Evolutionary conservation across 208 protist species (phyloP).

Genomic region (Crithidia sp.): DNA sequence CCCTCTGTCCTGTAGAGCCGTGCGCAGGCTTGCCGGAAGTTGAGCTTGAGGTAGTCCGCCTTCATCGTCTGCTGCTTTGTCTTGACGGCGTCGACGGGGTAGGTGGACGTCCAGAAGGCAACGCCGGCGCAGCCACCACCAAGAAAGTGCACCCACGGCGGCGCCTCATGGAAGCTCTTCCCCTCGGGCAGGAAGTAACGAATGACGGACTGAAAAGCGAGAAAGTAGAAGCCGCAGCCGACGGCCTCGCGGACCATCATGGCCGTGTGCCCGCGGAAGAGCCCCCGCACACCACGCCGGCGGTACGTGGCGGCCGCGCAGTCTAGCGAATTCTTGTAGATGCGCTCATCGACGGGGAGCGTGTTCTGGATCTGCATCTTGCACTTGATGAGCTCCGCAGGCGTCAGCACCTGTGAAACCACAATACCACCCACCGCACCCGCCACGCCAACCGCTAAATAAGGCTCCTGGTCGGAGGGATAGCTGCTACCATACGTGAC

Average conservation of each 20-base stretch:
- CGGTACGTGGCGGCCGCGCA: constrained; percentile 74
- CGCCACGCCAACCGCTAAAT: constrained; percentile 57
- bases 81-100: constrained; percentile 90
- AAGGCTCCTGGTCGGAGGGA: constrained; percentile 72
- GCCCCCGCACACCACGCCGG: constrained; percentile 64
- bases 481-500: constrained; percentile 48
- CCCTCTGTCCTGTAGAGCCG: constrained; percentile 88
- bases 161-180: constrained; percentile 75
- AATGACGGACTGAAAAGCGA: constrained; percentile 83
- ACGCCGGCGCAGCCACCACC: constrained; percentile 89
- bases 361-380: constrained; percentile 94
- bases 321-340: constrained; percentile 85
- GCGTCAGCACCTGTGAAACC: constrained; percentile 86
- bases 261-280: constrained; percentile 88
- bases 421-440: constrained; percentile 75
- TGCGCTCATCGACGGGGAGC: constrained; percentile 61
- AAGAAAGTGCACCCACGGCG: constrained; percentile 77
- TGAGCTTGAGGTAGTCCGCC: constrained; percentile 75
- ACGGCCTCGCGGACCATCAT: constrained; percentile 89
- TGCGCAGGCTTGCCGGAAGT: constrained; percentile 70
- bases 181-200: constrained; percentile 66
- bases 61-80: constrained; percentile 92
- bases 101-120: constrained; percentile 91
- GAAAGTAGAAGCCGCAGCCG: constrained; percentile 87
- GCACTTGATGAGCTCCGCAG: constrained; percentile 92